phyloP scores from a whole-genome alignment of 148 eudicot genomes.

The Suaeda aralocaspica region DNA sequence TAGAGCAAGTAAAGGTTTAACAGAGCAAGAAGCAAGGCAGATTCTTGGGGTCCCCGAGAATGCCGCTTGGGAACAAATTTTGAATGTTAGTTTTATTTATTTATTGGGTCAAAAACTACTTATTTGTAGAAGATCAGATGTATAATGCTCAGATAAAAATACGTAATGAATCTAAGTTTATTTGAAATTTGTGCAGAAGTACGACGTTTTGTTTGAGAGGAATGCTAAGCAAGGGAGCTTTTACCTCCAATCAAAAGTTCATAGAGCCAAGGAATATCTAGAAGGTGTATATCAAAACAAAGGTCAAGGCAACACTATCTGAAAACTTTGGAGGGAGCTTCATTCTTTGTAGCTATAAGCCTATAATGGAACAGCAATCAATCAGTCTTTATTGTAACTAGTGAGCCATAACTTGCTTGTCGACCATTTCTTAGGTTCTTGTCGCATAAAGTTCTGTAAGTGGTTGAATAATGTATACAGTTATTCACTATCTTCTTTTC shows the following conservation, averaged over 20 bases:
- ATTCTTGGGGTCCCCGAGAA: constrained; percentile 69
- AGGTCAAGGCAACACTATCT: no score
- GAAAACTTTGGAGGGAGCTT: no score
- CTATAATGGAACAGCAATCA: no score
- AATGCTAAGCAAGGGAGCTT: constrained; percentile 83
- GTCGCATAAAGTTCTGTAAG: no score
- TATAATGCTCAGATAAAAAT: no score
- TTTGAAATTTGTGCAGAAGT: constrained; percentile 45
- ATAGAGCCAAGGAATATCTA: constrained; percentile 74
- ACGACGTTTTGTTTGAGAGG: constrained; percentile 64
- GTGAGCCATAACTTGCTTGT: no score
- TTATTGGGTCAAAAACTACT: background rate
- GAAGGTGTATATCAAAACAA: constrained; percentile 54
- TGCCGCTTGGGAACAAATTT: constrained; percentile 72
- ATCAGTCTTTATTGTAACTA: no score
- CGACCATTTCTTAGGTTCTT: no score
- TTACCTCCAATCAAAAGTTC: constrained; percentile 84
- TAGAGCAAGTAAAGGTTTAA: constrained; percentile 53
- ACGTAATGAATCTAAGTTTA: background rate
- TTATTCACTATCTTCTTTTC: no score
- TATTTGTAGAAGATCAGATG: background rate
- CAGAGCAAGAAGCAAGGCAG: constrained; percentile 85
- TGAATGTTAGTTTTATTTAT: constrained; percentile 34
- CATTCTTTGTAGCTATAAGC: no score
- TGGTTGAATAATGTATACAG: no score